phyloP scores from a whole-genome alignment of 805 yeast genomes.

The Wickerhamomyces canadensis region DNA sequence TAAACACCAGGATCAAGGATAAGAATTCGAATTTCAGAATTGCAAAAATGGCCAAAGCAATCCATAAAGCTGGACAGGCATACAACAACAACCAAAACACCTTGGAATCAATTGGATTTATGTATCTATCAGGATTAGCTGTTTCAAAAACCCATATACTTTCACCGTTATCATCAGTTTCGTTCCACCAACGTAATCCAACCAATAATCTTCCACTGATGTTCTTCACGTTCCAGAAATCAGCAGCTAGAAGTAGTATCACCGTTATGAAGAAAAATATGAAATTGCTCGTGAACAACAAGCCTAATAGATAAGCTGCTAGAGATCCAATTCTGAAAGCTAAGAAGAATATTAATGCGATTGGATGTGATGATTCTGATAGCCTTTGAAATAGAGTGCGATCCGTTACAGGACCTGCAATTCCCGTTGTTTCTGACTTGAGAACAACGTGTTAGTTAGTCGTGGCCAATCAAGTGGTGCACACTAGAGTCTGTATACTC shows the following conservation, averaged over 20 bases:
- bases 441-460: neutral
- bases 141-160: slow-evolving; percentile 80
- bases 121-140: slow-evolving; percentile 63
- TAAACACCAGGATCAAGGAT: slow-evolving; percentile 53
- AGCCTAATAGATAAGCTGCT: slow-evolving; percentile 64
- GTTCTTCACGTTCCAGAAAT: slow-evolving; percentile 91
- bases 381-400: slow-evolving; percentile 40
- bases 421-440: slow-evolving; percentile 7
- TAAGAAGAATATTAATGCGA: slow-evolving; percentile 64
- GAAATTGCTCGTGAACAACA: slow-evolving; percentile 57
- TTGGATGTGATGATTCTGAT: slow-evolving; percentile 73
- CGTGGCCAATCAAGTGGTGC: neutral
- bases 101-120: slow-evolving; percentile 89
- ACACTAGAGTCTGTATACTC: too few relatives aligned
- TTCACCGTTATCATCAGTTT: slow-evolving; percentile 47
- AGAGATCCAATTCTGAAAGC: slow-evolving; percentile 58
- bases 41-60: slow-evolving; percentile 68
- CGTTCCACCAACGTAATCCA: slow-evolving; percentile 98
- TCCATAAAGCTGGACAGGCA: slow-evolving; percentile 72
- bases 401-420: slow-evolving; percentile 1
- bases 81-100: slow-evolving; percentile 83
- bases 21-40: slow-evolving; percentile 70
- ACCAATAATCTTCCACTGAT: slow-evolving; percentile 86
- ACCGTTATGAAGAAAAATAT: slow-evolving; percentile 76
- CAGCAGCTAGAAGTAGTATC: slow-evolving; percentile 74